Conservation (phyloP, 768 basidiomycete genomes). For the Dictyophora rubrovolvata region DNA sequence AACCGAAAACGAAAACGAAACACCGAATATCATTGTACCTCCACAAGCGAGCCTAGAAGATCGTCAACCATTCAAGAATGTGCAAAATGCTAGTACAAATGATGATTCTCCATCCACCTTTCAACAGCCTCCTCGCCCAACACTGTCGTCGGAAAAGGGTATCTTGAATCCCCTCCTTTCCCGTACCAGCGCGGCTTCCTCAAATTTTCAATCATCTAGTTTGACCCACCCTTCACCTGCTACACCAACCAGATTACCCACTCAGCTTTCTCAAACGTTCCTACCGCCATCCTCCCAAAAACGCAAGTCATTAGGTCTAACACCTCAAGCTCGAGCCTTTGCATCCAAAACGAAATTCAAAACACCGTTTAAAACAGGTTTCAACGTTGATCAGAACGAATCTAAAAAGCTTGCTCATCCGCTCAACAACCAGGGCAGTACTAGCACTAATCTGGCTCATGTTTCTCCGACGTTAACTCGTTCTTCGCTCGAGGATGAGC, state of each 20-base stretch:
- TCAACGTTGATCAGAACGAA: conserved; percentile 31
- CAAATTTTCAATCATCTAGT: neutral
- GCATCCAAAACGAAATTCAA: conserved; percentile 32
- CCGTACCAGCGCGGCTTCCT: conserved; percentile 3
- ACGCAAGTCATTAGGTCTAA: conserved; percentile 18
- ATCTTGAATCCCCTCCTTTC: conserved; percentile 1
- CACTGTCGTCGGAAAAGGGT: neutral
- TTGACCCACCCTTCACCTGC: neutral
- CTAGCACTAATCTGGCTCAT: neutral
- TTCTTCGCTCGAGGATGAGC: neutral
- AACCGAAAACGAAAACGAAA: conserved; percentile 1
- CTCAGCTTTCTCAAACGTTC: neutral
- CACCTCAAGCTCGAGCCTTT: conserved; percentile 13
- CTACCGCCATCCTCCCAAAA: neutral
- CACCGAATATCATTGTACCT: neutral
- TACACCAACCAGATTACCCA: neutral
- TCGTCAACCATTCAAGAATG: conserved; percentile 4
- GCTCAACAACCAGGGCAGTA: neutral
- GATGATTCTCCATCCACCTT: neutral
- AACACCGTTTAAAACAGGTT: conserved; percentile 52
- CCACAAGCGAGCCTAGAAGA: neutral
- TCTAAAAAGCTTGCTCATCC: neutral
- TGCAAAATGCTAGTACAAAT: neutral
- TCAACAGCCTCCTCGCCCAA: neutral
- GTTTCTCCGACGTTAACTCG: neutral